phyloP scores from a whole-genome alignment of 2,329 filamentous ascomycete species.

The Colletotrichum kahawae region DNA sequence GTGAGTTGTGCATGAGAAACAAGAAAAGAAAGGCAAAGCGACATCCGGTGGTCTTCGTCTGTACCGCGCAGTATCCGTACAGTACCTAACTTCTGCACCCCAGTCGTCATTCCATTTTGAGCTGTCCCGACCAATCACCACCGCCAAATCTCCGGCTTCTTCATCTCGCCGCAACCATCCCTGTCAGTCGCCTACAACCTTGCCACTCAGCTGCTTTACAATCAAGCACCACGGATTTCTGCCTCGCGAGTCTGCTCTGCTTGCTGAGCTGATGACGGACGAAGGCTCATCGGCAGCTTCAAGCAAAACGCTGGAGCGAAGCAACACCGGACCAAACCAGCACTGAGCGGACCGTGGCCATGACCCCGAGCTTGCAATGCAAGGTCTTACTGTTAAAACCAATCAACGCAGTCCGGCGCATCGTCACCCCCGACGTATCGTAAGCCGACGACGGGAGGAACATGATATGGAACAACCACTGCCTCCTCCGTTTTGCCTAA shows the following conservation, averaged over 20 bases:
- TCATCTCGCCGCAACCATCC: background rate
- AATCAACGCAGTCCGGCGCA: constrained; percentile 4
- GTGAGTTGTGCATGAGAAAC: constrained; percentile 5
- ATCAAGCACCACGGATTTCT: background rate
- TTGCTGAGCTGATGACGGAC: background rate
- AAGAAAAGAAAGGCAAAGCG: background rate
- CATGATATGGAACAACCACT: background rate
- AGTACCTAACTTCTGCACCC: background rate
- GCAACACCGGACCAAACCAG: constrained; percentile 16
- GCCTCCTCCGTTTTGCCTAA: background rate
- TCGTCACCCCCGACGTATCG: background rate
- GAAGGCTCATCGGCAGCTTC: constrained; percentile 1
- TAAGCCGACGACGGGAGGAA: background rate
- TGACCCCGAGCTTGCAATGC: constrained; percentile 13
- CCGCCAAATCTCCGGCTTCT: background rate
- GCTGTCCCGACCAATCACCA: background rate
- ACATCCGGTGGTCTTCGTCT: background rate
- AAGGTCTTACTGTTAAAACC: constrained; percentile 3
- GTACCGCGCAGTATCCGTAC: background rate
- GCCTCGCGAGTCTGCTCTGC: background rate
- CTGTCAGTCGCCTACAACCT: background rate
- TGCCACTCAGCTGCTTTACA: background rate
- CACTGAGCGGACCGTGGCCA: constrained; percentile 16
- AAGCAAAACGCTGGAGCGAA: constrained; percentile 4
- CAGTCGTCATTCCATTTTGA: background rate